Base-by-base conservation (phyloP, 148 eudicot species). In the Rhododendron molle region DNA sequence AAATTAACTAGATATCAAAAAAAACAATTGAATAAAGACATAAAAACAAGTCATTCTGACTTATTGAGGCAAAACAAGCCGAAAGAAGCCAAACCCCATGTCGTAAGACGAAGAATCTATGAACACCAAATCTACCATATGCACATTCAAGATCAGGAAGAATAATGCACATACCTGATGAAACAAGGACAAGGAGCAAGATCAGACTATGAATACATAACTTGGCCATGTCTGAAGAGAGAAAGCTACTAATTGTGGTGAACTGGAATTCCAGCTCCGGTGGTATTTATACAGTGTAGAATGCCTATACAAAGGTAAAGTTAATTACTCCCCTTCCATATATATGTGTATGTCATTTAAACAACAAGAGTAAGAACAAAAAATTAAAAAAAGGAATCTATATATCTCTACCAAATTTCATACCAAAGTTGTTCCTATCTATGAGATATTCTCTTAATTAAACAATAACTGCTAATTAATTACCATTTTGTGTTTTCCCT, bases 161-260 rank as follows among this genome's bases (percentile, higher is more conserved):
- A 38, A 5, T 1, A 15, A 34, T 7, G 78, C n/a, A 38, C 47
- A 38, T 20, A 76, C 79, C 79, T 76, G 79, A 38, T 18, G 40
- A 40, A 38, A 76, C 28, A 76, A 76, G 49, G 79, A 38, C 79
- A 20, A 76, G 79, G 79, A 76, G 79, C 49, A 76, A 38, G 49
- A 40, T 40, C 44, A 76, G 13, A 76, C 18, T 16, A 21, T 40
- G 7, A 36, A 2, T 20, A 20, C 49, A 36, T 18, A 38, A 76
- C 47, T 76, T 76, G 23, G 79, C 79, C 79, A 76, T 76, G 47
- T 76, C 28, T 18, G 3, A 36, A 4, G 11, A 32, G 18, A 18
- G 1, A 38, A 38, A 5, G 11, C 23, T 20, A 16, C 36, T 34
- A 34, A 74, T 74, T 40, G 44, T 36, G 78, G 12, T 16, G 23